These are phyloP conservation scores for Usnea hakonensis DNA, from an alignment of 495 filamentous ascomycete genomes.

Conservation along the genomic window DNA sequence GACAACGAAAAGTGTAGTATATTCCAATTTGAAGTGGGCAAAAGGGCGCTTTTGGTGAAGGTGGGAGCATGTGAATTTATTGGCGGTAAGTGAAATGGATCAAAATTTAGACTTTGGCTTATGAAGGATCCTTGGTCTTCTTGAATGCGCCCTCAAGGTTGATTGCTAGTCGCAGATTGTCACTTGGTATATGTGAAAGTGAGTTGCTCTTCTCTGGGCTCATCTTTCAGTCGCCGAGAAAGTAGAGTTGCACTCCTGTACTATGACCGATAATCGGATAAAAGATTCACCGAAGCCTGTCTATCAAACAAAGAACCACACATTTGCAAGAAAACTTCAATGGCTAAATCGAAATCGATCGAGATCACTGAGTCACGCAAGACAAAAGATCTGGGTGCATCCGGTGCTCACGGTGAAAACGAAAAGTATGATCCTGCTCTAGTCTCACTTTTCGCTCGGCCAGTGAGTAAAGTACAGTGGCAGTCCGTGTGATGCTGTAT, in stretches of 20 bases:
- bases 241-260: not conserved
- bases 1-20: not conserved
- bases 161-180: not conserved
- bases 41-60: slow-evolving; percentile 1
- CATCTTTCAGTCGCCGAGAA: not conserved
- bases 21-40: not conserved
- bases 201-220: not conserved
- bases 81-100: not conserved
- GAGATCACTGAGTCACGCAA: not conserved
- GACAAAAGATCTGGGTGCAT: no score
- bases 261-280: not conserved
- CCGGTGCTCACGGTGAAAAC: not conserved
- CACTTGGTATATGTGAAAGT: not conserved
- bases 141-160: not conserved
- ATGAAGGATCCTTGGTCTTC: not conserved
- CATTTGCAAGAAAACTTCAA: not conserved
- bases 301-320: not conserved
- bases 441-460: slow-evolving; percentile 65
- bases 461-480: not conserved
- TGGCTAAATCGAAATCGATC: not conserved
- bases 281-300: not conserved
- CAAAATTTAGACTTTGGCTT: not conserved
- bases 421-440: slow-evolving; percentile 61
- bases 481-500: not conserved
- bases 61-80: not conserved